A percentile compares a stretch with the other conserved stretches of the same genome.
Evolutionary conservation across 192 early-diverging fungal genomes (phyloP).

Genomic region (Linnemannia exigua): DNA sequence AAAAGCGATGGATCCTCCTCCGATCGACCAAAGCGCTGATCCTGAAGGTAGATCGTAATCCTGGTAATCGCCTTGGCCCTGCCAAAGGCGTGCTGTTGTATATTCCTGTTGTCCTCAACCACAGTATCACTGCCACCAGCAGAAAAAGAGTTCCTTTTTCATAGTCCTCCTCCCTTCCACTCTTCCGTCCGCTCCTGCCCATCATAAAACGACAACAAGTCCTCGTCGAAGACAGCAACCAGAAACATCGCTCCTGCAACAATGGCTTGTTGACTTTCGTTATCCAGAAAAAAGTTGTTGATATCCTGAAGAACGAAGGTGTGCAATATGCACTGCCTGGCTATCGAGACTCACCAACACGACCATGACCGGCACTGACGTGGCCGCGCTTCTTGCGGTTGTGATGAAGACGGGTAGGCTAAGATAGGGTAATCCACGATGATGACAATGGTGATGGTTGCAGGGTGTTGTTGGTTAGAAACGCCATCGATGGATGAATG

Average conservation of each 20-base stretch:
- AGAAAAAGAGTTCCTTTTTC: background rate
- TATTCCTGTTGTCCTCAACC: background rate
- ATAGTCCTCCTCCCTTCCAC: background rate
- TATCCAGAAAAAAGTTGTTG: background rate
- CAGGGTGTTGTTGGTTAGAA: background rate
- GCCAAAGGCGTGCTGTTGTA: background rate
- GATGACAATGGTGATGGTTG: constrained; percentile 6
- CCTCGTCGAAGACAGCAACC: background rate
- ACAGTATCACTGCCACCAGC: background rate
- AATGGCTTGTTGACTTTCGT: background rate
- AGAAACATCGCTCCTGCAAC: background rate
- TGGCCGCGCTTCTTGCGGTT: constrained; percentile 99
- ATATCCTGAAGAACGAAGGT: background rate
- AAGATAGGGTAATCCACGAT: background rate
- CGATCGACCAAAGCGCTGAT: background rate
- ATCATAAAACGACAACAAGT: background rate
- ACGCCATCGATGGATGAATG: constrained; percentile 12
- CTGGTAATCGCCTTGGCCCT: background rate
- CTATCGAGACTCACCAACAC: constrained; percentile 79
- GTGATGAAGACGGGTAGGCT: constrained; percentile 88
- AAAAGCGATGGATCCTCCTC: background rate
- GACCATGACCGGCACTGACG: constrained; percentile 99
- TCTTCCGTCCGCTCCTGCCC: background rate
- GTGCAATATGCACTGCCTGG: background rate
- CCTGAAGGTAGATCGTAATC: background rate